A percentile compares a stretch with the other conserved stretches of the same genome.
phyloP scores from a whole-genome alignment of 192 early-diverging fungal genomes.

The Gaertneriomyces semiglobifer region DNA sequence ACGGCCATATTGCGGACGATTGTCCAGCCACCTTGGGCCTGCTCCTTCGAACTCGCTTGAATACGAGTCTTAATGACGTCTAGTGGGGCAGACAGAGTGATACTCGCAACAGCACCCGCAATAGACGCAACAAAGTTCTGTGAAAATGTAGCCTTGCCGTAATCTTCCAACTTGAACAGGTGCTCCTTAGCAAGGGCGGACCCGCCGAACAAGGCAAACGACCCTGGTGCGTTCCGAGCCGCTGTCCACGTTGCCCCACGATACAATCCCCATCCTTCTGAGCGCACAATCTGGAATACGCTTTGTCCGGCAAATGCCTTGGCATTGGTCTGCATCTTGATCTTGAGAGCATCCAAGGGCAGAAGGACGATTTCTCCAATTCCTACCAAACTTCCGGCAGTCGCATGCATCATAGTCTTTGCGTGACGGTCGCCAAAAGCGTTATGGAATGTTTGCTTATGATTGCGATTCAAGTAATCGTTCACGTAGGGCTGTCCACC shows the following conservation, averaged over 20 bases:
- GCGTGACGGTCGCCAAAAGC: slow-evolving; percentile 91
- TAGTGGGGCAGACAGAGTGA: slow-evolving; percentile 91
- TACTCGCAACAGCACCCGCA: slow-evolving; percentile 89
- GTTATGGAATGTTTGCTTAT: slow-evolving; percentile 69
- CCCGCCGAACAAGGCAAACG: slow-evolving; percentile 90
- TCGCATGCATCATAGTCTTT: slow-evolving; percentile 97
- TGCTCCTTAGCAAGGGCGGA: slow-evolving; percentile 93
- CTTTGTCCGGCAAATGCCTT: slow-evolving; percentile 81
- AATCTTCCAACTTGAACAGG: slow-evolving; percentile 84
- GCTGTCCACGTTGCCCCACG: slow-evolving; percentile 96
- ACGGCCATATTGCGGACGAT: slow-evolving; percentile 87
- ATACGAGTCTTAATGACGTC: slow-evolving; percentile 99
- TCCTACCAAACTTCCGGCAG: slow-evolving; percentile 85
- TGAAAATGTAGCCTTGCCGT: slow-evolving; percentile 94
- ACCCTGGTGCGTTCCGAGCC: slow-evolving; percentile 95
- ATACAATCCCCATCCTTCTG: slow-evolving; percentile 92
- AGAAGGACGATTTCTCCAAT: slow-evolving; percentile 96
- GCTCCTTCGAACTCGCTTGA: slow-evolving; percentile 85
- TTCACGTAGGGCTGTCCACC: slow-evolving; percentile 95
- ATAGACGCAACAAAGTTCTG: slow-evolving; percentile 97
- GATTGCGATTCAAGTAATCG: slow-evolving; percentile 84
- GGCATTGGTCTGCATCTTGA: slow-evolving; percentile 95
- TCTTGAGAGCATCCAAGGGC: slow-evolving; percentile 96
- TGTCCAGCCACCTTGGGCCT: slow-evolving; percentile 79
- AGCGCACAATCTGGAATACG: slow-evolving; percentile 68